phyloP scores from a whole-genome alignment of 2,329 filamentous ascomycete genomes.

The Myriosclerotinia scirpicola region DNA sequence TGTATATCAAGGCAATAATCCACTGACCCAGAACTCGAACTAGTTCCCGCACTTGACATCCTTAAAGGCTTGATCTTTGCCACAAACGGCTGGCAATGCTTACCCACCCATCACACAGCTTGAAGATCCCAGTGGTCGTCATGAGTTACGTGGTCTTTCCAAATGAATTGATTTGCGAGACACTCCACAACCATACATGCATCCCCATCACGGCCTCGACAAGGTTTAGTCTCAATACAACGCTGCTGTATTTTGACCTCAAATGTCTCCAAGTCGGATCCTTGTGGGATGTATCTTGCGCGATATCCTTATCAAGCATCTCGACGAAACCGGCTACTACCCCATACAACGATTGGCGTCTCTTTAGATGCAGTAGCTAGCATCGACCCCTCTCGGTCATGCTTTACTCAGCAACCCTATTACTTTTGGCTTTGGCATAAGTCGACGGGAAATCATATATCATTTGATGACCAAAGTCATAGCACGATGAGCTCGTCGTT shows the following conservation, averaged over 20 bases:
- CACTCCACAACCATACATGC: neutral
- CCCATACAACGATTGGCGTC: neutral
- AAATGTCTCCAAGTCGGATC: neutral
- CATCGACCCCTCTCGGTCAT: neutral
- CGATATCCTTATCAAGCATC: constrained; percentile 1
- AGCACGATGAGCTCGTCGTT: neutral
- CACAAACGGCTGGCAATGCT: neutral
- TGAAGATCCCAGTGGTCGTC: constrained; percentile 7
- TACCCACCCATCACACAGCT: constrained; percentile 3
- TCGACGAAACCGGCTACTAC: neutral
- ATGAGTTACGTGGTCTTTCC: neutral
- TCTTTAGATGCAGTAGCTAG: neutral
- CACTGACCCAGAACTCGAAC: neutral
- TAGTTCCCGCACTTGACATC: neutral
- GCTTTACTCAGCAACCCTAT: neutral
- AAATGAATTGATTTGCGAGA: neutral
- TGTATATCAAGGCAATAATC: neutral
- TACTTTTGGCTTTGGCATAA: neutral
- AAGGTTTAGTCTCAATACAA: constrained; percentile 4
- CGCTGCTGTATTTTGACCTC: neutral
- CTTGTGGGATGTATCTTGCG: neutral
- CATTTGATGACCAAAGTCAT: neutral
- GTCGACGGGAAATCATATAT: neutral
- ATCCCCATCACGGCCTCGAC: constrained; percentile 1
- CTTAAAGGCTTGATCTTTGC: neutral